phyloP scores from a whole-genome alignment of 495 filamentous ascomycete species.

The Penicillium crystallinum region DNA sequence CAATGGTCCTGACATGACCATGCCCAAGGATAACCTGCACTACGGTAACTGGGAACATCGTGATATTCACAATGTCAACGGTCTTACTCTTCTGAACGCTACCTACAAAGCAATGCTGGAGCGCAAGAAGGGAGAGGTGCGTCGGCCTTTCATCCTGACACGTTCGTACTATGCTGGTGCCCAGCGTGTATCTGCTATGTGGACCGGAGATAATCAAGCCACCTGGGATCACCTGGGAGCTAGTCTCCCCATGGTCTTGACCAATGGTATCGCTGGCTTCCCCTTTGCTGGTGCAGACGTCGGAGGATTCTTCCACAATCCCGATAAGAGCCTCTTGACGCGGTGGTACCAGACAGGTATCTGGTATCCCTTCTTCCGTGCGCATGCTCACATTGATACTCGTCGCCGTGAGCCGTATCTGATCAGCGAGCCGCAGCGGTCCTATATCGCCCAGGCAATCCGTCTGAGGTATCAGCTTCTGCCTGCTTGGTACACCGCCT shows the following conservation, averaged over 20 bases:
- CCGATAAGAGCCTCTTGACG: conserved; percentile 79
- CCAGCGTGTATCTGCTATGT: conserved; percentile 89
- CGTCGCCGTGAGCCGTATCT: conserved; percentile 92
- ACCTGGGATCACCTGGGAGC: conserved; percentile 85
- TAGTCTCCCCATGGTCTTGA: conserved; percentile 86
- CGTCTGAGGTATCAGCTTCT: conserved; percentile 85
- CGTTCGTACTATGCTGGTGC: conserved; percentile 86
- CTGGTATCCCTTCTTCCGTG: conserved; percentile 98
- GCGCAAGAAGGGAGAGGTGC: conserved; percentile 72
- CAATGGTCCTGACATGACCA: conserved; percentile 90
- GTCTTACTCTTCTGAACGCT: conserved; percentile 88
- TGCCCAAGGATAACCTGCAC: conserved; percentile 97
- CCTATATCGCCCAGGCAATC: conserved; percentile 81
- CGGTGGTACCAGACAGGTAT: conserved; percentile 96
- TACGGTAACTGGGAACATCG: conserved; percentile 92
- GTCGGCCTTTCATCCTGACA: conserved; percentile 86
- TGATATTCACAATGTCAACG: conserved; percentile 92
- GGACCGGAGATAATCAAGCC: conserved; percentile 96
- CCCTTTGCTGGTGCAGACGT: conserved; percentile 95
- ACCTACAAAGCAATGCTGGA: conserved; percentile 78
- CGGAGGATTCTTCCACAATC: conserved; percentile 97
- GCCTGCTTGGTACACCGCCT: conserved; percentile 94
- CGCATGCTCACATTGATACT: conserved; percentile 95
- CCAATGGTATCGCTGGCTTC: conserved; percentile 86
- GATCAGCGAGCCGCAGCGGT: conserved; percentile 73